Evolutionary conservation across 2,329 filamentous ascomycete genomes (phyloP).

Genomic region (Endoconidiophora polonica): DNA sequence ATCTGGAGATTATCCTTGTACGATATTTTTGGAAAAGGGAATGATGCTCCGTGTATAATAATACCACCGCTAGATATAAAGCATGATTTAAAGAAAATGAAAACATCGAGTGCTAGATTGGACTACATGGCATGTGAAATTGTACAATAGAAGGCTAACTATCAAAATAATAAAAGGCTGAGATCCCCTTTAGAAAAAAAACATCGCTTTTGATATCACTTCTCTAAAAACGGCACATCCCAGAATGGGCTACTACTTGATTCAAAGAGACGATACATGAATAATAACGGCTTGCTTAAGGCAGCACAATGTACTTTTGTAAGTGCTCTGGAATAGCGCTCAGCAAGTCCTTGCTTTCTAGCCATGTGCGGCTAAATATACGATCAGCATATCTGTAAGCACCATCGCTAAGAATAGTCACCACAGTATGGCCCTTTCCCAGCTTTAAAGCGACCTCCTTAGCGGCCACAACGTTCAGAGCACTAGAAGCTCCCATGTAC

Average conservation of each 20-base stretch:
- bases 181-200: too few species aligned
- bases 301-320: constrained; percentile 86
- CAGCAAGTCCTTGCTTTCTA: constrained; percentile 69
- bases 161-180: too few species aligned
- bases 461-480: constrained; percentile 87
- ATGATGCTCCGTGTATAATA: neutral
- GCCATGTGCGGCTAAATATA: constrained; percentile 81
- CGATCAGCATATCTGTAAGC: constrained; percentile 95
- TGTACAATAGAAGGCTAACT: too few species aligned
- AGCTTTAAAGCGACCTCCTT: constrained; percentile 85
- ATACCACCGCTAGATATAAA: too few species aligned
- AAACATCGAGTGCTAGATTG: too few species aligned
- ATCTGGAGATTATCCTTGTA: neutral
- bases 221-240: neutral
- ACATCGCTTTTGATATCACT: neutral
- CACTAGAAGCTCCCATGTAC: constrained; percentile 86
- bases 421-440: constrained; percentile 75
- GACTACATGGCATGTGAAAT: too few species aligned
- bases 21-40: neutral
- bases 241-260: neutral
- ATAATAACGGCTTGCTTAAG: constrained; percentile 26
- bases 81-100: too few species aligned
- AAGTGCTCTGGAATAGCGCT: constrained; percentile 68
- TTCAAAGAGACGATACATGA: neutral
- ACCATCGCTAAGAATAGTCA: constrained; percentile 87